phyloP scores from a whole-genome alignment of 768 basidiomycete species.

The Panaeolus cyanescens region DNA sequence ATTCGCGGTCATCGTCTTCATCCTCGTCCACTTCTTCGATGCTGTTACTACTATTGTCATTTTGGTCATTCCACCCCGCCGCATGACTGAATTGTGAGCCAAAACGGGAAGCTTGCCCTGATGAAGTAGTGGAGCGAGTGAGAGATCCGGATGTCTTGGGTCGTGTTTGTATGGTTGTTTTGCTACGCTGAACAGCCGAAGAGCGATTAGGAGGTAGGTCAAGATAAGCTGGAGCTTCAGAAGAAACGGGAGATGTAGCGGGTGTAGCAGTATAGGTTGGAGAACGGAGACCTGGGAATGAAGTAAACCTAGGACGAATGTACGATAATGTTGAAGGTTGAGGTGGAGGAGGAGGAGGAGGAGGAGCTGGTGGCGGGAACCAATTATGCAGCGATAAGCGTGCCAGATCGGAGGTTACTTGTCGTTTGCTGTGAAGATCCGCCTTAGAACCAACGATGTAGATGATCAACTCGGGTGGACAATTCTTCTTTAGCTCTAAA shows the following conservation, averaged over 20 bases:
- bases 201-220: conserved; percentile 59
- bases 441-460: conserved; percentile 96
- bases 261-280: conserved; percentile 49
- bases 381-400: conserved; percentile 83
- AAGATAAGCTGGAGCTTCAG: conserved; percentile 62
- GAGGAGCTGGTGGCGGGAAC: conserved; percentile 82
- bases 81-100: conserved; percentile 56
- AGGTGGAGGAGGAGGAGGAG: conserved; percentile 63
- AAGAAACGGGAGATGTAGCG: conserved; percentile 46
- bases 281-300: conserved; percentile 66
- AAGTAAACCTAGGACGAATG: conserved; percentile 78
- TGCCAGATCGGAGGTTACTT: conserved; percentile 81
- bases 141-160: conserved; percentile 49
- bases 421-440: conserved; percentile 70
- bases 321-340: conserved; percentile 69
- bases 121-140: conserved; percentile 52
- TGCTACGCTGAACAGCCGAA: conserved; percentile 54
- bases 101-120: conserved; percentile 56
- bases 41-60: conserved; percentile 67
- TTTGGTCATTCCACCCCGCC: conserved; percentile 56
- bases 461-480: conserved; percentile 84
- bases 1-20: conserved; percentile 60
- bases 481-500: conserved; percentile 88
- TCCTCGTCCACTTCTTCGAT: conserved; percentile 69
- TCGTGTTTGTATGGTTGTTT: conserved; percentile 46